Base-by-base conservation (phyloP, 2,329 filamentous ascomycete genomes). In the Aspergillus brasiliensis region DNA sequence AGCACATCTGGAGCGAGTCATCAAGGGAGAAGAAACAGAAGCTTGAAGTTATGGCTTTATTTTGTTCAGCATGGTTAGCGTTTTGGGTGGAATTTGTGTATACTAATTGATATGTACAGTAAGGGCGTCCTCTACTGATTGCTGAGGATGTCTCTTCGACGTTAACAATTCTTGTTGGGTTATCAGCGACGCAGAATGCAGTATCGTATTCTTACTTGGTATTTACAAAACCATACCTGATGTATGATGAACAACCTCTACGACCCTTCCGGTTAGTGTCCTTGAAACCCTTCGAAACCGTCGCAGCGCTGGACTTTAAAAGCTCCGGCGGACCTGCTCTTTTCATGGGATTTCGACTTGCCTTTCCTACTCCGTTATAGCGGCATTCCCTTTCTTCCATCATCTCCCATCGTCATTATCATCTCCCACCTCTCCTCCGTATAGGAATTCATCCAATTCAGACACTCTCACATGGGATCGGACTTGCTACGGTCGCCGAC, bases 1-100 rank as follows among this genome's bases (percentile, higher is more conserved):
- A 49, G 55, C 37, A 5, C 37, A 58, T 6, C 17, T 69, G 34
- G 62, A 67, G 54, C 34, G 52, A 47, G 63, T 67, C 7, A 69
- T 69, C 38, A 51, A 58, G n/a, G 60, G 62, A 21, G 28, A 23
- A 10, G 40, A 23, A 10, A 28, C 37, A 19, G 5, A 8, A 13
- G 27, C 44, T 48, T 23, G 15, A 13, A 11, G 44, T 44, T 19
- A 44, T n/a, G n/a, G 19, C 5, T 44, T 44, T 23, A 8, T 44
- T 10, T 44, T 23, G 19, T 21, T 44, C 10, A 44, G 40, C 19
- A 44, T 21, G n/a, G 10, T 34, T 34, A 34, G 40, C 40, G 19
- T 44, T 44, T 42, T 44, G 40, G 40, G 19, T 23, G 40, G 40
- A 17, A 23, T 23, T 23, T 15, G 19, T 44, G 40, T 44, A 44